Percentiles rank a stretch among this genome's conserved stretches.
Evolutionary conservation across 257 asterid genomes (phyloP).

Genomic region (Cordia subcordata): DNA sequence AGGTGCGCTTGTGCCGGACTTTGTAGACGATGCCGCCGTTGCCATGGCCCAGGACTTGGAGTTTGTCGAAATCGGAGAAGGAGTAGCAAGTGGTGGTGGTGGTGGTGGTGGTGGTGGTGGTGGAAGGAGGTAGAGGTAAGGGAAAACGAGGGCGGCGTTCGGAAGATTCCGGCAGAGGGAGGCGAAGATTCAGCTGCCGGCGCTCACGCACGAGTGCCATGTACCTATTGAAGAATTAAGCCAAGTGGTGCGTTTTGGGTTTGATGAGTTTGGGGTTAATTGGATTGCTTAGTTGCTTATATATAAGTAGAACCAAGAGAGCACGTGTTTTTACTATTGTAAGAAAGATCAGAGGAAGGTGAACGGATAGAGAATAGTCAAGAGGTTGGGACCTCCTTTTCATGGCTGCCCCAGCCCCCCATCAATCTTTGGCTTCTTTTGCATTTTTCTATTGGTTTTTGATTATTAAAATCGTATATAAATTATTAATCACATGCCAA

Average conservation of each 20-base stretch:
- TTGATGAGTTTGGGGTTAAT: not conserved
- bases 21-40: conserved; percentile 89
- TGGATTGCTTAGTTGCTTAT: conserved; percentile 17
- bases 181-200: conserved; percentile 79
- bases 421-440: no score
- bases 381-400: not conserved
- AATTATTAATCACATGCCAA: no score
- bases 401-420: not conserved
- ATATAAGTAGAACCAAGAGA: conserved; percentile 23
- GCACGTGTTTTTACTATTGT: conserved; percentile 46
- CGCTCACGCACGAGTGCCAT: conserved; percentile 82
- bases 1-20: conserved; percentile 66
- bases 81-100: conserved; percentile 14
- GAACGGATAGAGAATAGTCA: conserved; percentile 19
- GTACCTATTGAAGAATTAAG: no score
- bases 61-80: conserved; percentile 65
- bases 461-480: no score
- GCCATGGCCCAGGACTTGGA: conserved; percentile 79
- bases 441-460: no score
- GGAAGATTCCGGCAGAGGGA: conserved; percentile 58
- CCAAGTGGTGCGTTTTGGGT: conserved; percentile 2
- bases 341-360: conserved; percentile 15
- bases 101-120: conserved; percentile 22
- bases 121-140: conserved; percentile 45
- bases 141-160: conserved; percentile 77